Evolutionary conservation across 2,329 filamentous ascomycete genomes (phyloP).

Genomic region (Davidsoniella eucalypti): DNA sequence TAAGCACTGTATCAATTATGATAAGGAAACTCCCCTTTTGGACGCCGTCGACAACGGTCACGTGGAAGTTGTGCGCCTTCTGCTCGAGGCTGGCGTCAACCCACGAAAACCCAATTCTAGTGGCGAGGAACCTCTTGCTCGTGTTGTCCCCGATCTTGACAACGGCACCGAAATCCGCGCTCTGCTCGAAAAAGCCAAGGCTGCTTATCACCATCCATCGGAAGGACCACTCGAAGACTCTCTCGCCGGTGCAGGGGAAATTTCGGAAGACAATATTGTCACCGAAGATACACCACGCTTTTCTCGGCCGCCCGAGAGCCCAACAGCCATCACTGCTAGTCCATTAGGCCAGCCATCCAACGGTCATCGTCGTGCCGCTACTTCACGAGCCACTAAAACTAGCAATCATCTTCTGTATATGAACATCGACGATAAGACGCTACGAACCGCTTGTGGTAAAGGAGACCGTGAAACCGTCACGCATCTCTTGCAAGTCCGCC

Average conservation of each 20-base stretch:
- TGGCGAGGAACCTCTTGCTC: constrained; percentile 78
- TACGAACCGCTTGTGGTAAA: constrained; percentile 41
- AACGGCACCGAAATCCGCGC: constrained; percentile 65
- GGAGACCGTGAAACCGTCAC: constrained; percentile 47
- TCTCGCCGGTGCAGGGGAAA: constrained; percentile 15
- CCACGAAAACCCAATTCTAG: constrained; percentile 82
- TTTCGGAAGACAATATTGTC: constrained; percentile 34
- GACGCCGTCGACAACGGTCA: constrained; percentile 96
- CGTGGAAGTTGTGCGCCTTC: constrained; percentile 66
- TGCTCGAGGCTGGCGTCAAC: constrained; percentile 78
- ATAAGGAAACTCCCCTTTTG: constrained; percentile 83
- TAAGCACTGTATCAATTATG: constrained; percentile 60
- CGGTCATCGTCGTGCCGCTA: constrained; percentile 34
- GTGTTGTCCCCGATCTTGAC: constrained; percentile 58
- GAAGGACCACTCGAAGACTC: constrained; percentile 9
- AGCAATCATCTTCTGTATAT: constrained; percentile 48
- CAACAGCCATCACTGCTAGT: constrained; percentile 18
- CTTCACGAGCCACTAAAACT: constrained; percentile 44
- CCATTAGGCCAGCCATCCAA: constrained; percentile 15
- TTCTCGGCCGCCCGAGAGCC: constrained; percentile 31
- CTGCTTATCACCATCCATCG: constrained; percentile 8
- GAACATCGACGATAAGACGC: constrained; percentile 44
- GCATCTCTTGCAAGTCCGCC: constrained; percentile 43
- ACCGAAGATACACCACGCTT: constrained; percentile 19
- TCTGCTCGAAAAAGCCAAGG: constrained; percentile 19